Percentiles rank a stretch among this genome's conserved stretches.
Conservation (phyloP, 345 rosid species). For the Cochlearia excelsa region DNA sequence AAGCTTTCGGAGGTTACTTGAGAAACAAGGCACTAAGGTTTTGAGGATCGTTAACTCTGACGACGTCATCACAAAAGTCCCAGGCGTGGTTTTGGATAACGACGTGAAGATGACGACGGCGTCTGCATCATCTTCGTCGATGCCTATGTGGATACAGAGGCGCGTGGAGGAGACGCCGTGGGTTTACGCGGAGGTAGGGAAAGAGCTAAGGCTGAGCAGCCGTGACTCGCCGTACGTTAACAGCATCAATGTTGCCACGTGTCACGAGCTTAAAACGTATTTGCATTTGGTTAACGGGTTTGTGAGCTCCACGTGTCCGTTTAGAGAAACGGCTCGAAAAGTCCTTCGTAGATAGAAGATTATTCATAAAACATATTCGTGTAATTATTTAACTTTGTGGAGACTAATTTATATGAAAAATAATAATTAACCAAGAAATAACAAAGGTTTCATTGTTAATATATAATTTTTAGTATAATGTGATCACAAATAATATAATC, state of each 20-base stretch:
- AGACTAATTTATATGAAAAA: not conserved
- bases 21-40: slow-evolving; percentile 67
- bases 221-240: slow-evolving; percentile 59
- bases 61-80: slow-evolving; percentile 79
- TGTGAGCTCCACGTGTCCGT: slow-evolving; percentile 72
- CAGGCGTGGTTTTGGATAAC: slow-evolving; percentile 67
- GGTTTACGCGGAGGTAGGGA: slow-evolving; percentile 82
- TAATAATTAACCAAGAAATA: slow-evolving; percentile 9
- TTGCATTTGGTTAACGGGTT: slow-evolving; percentile 64
- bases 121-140: not conserved
- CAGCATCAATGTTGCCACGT: slow-evolving; percentile 57
- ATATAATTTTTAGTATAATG: too few relatives aligned
- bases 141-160: slow-evolving; percentile 59
- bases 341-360: slow-evolving; percentile 27
- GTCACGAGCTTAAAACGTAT: slow-evolving; percentile 83
- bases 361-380: not conserved
- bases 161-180: slow-evolving; percentile 59
- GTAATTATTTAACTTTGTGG: slow-evolving; percentile 3
- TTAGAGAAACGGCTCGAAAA: slow-evolving; percentile 50
- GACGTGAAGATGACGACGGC: slow-evolving; percentile 15
- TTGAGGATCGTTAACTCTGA: slow-evolving; percentile 83
- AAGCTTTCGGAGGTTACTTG: slow-evolving; percentile 56
- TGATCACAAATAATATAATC: not conserved
- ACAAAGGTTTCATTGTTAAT: not conserved
- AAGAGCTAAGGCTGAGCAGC: slow-evolving; percentile 68